Base-by-base conservation (phyloP, 2,329 filamentous ascomycete species). In the Colletotrichum australisinense region DNA sequence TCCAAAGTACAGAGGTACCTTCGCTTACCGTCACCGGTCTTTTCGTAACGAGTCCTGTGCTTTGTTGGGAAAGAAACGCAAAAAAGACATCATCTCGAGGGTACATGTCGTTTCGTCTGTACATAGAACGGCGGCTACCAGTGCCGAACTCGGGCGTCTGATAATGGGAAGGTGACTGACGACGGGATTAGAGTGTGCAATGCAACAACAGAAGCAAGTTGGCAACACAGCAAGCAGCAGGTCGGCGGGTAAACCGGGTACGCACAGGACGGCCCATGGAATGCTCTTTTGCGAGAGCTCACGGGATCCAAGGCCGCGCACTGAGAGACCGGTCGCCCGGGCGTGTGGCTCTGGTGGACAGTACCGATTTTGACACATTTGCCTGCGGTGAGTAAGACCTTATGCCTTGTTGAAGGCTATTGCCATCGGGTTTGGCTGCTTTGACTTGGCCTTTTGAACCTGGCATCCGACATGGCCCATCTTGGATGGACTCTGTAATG, bases 81-180 rank as follows among this genome's bases (percentile, higher is more conserved):
- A 63, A 52, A 52, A 35, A 38, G 11, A 38, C 11, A 59, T 9
- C 30, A 24, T 38, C n/a, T 11, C 9, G 26, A 28, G 16, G 22
- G 12, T 55, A 66, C 63, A 63, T 71, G 58, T 49, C 22, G 46
- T 53, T 58, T 72, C 19, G 63, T 59, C 22, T 69, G 16, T 32
- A 59, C 62, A 58, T 55, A 68, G 26, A 28, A 53, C 59, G 42
- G 59, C 59, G 66, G 66, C 26, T 60, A 30, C 32, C 59, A 56
- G 59, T 69, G 70, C 66, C 46, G 32, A 69, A 35, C 56, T 55
- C 32, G 66, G 57, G 69, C 56, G 46, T 55, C 63, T 68, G 69
- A 52, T 63, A 65, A 72, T 59, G 55, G 67, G 65, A 22, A 22
- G 14, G 32, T 35, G 30, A 22, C 22, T 53, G 53, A 68, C 11